Base-by-base conservation (phyloP, 202 grass and related monocot genomes). In the Setaria viridis region DNA sequence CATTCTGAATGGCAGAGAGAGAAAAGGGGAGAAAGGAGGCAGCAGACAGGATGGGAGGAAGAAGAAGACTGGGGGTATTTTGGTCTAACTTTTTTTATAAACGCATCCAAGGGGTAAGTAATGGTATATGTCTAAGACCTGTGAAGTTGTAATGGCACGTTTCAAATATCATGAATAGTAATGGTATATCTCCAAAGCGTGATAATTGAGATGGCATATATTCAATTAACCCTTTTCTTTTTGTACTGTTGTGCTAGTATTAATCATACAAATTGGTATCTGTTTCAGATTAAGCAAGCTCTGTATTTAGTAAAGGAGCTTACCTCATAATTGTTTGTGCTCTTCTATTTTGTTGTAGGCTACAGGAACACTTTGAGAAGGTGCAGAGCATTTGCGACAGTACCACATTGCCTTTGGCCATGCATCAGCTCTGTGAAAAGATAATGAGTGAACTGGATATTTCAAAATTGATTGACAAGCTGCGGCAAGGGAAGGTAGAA, bases 331-430 rank as follows among this genome's bases (percentile, higher is more conserved):
- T 55, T 19, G 51, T 55, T n/a, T 56, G 16, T 10, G 47, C 34
- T 12, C 15, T 74, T 80, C 55, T 56, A 0, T 25, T 57, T 79
- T 9, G 15, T 70, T 74, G 4, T 70, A 99, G 97, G 88, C 77
- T 99, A 81, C 81, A 99, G 78, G 85, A 51, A n/a, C 97, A 94
- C 83, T 99, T 94, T 69, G 94, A 99, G 51, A 97, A 88, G 29
- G 92, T 94, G 68, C 92, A 99, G 74, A 94, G 74, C 70, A 93
- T 97, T 39, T 94, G 92, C 3, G 94, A 97, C 59, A 93, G 92
- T 1, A 97, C 94, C 20, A 97, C 97, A 0, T 56, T 99, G 82
- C 97, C 97, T 7, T 92, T 94, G 80, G 92, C 94, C 11, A 94
- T 99, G 92, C 90, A 91, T 50, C 96, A 90, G 62, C 92, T 99